These are phyloP conservation scores for Lactuca sativa DNA, from an alignment of 129 eudicot genomes.

Conservation along the genomic window DNA sequence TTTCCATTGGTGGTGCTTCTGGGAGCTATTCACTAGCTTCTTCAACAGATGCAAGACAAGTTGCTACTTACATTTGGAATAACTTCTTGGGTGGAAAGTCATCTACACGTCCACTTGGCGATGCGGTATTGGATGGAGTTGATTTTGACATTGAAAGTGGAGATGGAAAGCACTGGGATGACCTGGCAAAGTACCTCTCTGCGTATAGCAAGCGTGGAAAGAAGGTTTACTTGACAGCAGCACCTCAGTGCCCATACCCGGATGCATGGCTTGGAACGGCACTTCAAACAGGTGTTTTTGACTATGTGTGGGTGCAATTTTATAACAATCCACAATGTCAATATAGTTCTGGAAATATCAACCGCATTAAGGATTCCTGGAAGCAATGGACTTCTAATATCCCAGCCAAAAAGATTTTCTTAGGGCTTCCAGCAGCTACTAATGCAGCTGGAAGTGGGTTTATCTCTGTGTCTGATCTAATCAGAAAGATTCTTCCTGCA, in stretches of 20 bases:
- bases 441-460: constrained; percentile 47
- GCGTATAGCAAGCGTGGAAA: constrained; percentile 23
- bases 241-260: constrained; percentile 44
- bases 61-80: constrained; percentile 43
- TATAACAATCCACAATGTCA: constrained; percentile 43
- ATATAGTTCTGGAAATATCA: constrained; percentile 25
- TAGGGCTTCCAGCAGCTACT: constrained; percentile 45
- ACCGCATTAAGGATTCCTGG: constrained; percentile 28
- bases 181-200: constrained; percentile 27
- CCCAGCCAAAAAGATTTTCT: constrained; percentile 30
- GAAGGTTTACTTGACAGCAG: constrained; percentile 41
- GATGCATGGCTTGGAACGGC: constrained; percentile 36
- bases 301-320: constrained; percentile 45
- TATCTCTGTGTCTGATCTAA: constrained; percentile 26
- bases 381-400: constrained; percentile 40
- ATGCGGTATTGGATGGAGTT: constrained; percentile 41
- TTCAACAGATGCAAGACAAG: constrained; percentile 36
- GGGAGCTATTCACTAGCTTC: constrained; percentile 35
- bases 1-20: constrained; percentile 41
- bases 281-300: constrained; percentile 38
- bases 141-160: constrained; percentile 50
- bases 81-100: constrained; percentile 44
- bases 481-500: constrained; percentile 31
- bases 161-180: constrained; percentile 29
- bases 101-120: constrained; percentile 42